These are phyloP conservation scores for Leonotis leonurus DNA, from an alignment of 257 asterid genomes.

Conservation along the genomic window DNA sequence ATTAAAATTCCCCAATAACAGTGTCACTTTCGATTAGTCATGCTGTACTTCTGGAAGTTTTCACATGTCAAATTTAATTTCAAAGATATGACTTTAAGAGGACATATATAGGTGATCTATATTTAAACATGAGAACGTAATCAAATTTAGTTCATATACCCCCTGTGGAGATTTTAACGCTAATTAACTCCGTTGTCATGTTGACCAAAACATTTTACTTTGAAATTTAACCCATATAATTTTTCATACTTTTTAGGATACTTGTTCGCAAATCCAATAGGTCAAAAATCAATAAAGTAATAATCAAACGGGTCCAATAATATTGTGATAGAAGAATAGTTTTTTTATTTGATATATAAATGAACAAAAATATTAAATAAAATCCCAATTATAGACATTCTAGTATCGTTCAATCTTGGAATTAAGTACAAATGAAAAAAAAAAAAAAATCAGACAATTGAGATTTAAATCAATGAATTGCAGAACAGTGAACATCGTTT, in stretches of 20 bases:
- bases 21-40: too few relatives aligned
- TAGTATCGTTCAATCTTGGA: too few relatives aligned
- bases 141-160: too few relatives aligned
- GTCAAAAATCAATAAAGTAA: too few relatives aligned
- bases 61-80: neutral
- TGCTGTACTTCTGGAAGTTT: neutral
- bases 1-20: too few relatives aligned
- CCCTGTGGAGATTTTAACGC: too few relatives aligned
- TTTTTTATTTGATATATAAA: neutral
- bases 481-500: constrained; percentile 19
- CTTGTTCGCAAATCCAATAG: constrained; percentile 1
- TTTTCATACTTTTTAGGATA: neutral
- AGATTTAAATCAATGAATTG: constrained; percentile 8
- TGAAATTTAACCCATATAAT: neutral
- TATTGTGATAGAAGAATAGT: too few relatives aligned
- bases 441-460: neutral
- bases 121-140: neutral
- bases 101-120: neutral
- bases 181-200: constrained; percentile 12
- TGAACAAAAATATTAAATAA: too few relatives aligned
- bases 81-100: neutral
- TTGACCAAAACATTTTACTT: neutral
- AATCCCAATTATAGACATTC: too few relatives aligned
- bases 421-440: neutral
- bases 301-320: too few relatives aligned